Evolutionary conservation across 2,329 filamentous ascomycete genomes (phyloP).

Genomic region (Hymenoscyphus repandus): DNA sequence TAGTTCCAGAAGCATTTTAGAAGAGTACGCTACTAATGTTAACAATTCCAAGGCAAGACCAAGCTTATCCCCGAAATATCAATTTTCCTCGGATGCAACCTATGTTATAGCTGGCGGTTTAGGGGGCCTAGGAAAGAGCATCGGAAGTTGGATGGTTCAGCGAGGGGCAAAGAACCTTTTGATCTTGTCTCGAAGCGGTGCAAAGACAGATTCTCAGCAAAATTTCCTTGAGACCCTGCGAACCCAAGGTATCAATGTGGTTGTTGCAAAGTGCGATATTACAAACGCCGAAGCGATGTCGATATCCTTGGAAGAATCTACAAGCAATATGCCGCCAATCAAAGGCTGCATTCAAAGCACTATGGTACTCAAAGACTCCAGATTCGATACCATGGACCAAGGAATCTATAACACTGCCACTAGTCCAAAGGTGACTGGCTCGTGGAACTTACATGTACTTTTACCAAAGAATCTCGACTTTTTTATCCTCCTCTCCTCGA

Average conservation of each 20-base stretch:
- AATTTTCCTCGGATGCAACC: background rate
- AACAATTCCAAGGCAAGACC: too few relatives aligned
- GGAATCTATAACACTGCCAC: slow-evolving; percentile 31
- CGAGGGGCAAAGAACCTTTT: slow-evolving; percentile 35
- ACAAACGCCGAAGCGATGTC: background rate
- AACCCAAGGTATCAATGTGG: slow-evolving; percentile 12
- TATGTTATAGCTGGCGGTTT: slow-evolving; percentile 39
- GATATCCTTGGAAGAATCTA: slow-evolving; percentile 7
- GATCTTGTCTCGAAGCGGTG: slow-evolving; percentile 33
- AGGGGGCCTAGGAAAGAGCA: slow-evolving; percentile 36
- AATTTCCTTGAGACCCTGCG: slow-evolving; percentile 15
- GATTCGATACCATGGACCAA: slow-evolving; percentile 3
- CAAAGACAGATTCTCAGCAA: slow-evolving; percentile 22
- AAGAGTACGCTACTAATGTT: too few relatives aligned
- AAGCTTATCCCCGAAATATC: background rate
- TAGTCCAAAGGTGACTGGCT: slow-evolving; percentile 29
- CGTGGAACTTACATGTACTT: slow-evolving; percentile 2
- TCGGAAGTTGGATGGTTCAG: slow-evolving; percentile 34
- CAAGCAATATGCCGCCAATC: slow-evolving; percentile 6
- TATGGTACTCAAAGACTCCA: slow-evolving; percentile 31
- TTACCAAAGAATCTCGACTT: slow-evolving; percentile 18
- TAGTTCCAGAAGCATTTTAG: too few relatives aligned
- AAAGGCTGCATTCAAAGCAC: slow-evolving; percentile 27
- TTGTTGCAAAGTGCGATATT: slow-evolving; percentile 15
- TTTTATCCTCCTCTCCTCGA: slow-evolving; percentile 35